Conservation (phyloP, 179 eudicot species). For the Beta corolliflora region DNA sequence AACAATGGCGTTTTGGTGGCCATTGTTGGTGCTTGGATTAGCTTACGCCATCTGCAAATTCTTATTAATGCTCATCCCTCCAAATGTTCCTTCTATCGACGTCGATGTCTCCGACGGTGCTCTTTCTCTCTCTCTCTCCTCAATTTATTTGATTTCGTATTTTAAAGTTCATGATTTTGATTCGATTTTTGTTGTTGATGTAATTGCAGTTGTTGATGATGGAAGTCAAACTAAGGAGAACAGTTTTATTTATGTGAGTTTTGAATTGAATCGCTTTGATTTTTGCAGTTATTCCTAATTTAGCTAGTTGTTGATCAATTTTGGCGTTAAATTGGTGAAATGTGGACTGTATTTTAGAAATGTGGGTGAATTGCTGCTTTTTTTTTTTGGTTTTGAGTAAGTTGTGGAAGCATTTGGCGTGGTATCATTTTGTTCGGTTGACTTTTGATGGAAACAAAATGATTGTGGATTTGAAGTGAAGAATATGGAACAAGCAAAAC, state of each 20-base stretch:
- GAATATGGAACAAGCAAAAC: neutral
- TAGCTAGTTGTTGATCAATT: neutral
- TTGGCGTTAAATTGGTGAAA: neutral
- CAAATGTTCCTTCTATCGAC: slow-evolving; percentile 93
- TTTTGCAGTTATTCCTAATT: neutral
- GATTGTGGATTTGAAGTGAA: neutral
- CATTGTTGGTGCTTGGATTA: slow-evolving; percentile 66
- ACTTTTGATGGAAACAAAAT: neutral
- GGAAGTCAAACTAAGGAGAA: slow-evolving; percentile 82
- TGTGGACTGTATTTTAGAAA: neutral
- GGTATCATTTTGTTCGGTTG: neutral
- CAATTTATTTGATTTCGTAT: neutral
- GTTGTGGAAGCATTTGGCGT: neutral
- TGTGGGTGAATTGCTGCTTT: neutral
- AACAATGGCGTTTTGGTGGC: slow-evolving; percentile 86
- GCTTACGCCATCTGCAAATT: slow-evolving; percentile 76
- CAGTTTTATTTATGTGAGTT: slow-evolving; percentile 94
- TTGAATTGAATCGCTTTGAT: neutral
- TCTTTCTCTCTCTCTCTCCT: slow-evolving; percentile 29
- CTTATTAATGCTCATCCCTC: slow-evolving; percentile 84
- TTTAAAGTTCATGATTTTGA: neutral
- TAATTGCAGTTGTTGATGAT: slow-evolving; percentile 79
- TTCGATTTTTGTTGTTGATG: slow-evolving; percentile 3
- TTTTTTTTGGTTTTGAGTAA: neutral
- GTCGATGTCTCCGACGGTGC: slow-evolving; percentile 88